Percentiles rank a stretch among this genome's conserved stretches.
phyloP scores from a whole-genome alignment of 2,329 filamentous ascomycete genomes.

The Aureobasidium pullulans region DNA sequence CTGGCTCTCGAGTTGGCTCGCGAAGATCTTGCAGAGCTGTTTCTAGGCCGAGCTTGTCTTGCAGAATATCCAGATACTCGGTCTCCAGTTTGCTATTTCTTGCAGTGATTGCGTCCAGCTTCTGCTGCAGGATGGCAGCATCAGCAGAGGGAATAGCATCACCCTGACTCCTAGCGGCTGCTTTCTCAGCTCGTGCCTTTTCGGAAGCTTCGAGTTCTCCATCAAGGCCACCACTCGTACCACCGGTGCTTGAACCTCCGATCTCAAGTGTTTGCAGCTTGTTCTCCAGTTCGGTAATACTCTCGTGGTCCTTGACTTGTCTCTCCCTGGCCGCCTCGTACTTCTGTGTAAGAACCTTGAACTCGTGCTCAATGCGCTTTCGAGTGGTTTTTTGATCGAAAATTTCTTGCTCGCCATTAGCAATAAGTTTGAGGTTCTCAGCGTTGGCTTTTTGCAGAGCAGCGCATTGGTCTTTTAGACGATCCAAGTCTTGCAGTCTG shows the following conservation, averaged over 20 bases:
- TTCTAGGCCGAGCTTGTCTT: conserved; percentile 25
- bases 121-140: conserved; percentile 32
- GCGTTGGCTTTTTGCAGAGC: conserved; percentile 44
- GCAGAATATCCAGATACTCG: conserved; percentile 35
- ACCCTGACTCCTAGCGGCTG: conserved; percentile 11
- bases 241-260: conserved; percentile 19
- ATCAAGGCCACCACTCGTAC: conserved; percentile 28
- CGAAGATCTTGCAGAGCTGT: conserved; percentile 32
- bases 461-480: conserved; percentile 36
- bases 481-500: conserved; percentile 37
- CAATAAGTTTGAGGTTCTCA: conserved; percentile 42
- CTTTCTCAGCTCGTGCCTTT: conserved; percentile 17
- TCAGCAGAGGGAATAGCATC: conserved; percentile 5
- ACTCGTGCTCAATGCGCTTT: conserved; percentile 42
- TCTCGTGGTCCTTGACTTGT: conserved; percentile 41
- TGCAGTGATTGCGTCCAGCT: conserved; percentile 31
- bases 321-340: conserved; percentile 41
- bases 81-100: conserved; percentile 31
- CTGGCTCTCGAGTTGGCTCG: conserved; percentile 27
- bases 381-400: conserved; percentile 43
- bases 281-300: conserved; percentile 39
- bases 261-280: conserved; percentile 36
- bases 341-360: conserved; percentile 39
- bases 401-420: conserved; percentile 45
- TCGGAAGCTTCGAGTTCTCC: conserved; percentile 33